Base-by-base conservation (phyloP, 441 rosid genomes). In the Adansonia gregorii region DNA sequence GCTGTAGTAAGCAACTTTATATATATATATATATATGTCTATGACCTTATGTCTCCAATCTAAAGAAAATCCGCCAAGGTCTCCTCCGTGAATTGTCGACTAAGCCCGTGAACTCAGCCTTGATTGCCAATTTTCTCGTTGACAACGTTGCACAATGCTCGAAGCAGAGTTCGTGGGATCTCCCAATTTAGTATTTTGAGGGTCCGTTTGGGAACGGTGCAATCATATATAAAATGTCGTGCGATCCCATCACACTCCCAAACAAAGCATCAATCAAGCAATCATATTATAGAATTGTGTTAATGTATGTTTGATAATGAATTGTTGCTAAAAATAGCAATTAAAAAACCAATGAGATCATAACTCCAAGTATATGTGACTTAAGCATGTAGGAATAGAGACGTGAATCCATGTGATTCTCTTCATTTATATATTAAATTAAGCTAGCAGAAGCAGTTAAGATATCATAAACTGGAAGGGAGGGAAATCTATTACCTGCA, bases 91-190 rank as follows among this genome's bases (percentile, higher is more conserved):
- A 67, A 22, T 54, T 24, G 51, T 73, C 60, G 24, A 45, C 51
- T 55, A 15, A 72, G 31, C 59, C 60, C 81, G 72, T 48, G 75
- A 70, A 71, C 76, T 59, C 49, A 72, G 71, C 70, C 8, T 70
- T 17, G 24, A 4, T 45, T 15, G 51, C 66, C 65, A 35, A 35
- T 61, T 60, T 78, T 71, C 72, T 78, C 72, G 14, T 72, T 10
- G 63, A 12, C 12, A 58, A 59, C 14, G 35, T 10, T 22, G 35
- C 35, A 22, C 64, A 20, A 59, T 6, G 64, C 64, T 59, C 64
- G 35, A 59, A 22, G 31, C 64, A 59, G 35, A 9, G 64, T 10
- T 59, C 63, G 11, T 59, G 64, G 63, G 64, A 59, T 59, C 64
- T 59, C 35, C 35, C 15, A 9, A 59, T 31, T 20, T 58, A 59